phyloP scores from a whole-genome alignment of 257 asterid species.

The Linderniella brevidens region DNA sequence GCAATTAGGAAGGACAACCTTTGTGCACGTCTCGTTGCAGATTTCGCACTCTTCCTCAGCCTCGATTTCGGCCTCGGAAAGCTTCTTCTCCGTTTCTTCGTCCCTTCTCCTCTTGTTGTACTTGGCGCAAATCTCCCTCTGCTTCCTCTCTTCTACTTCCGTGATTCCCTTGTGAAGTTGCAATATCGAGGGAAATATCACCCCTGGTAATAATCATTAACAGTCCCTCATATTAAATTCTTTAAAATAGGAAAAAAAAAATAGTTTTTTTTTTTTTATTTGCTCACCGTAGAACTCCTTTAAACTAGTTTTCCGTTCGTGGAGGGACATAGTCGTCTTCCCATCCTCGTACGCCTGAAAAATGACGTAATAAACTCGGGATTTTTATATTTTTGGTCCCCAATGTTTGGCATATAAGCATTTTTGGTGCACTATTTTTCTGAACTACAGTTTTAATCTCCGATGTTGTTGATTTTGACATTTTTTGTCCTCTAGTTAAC shows the following conservation, averaged over 20 bases:
- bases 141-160: slow-evolving; percentile 77
- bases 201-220: slow-evolving; percentile 22
- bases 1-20: slow-evolving; percentile 79
- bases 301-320: slow-evolving; percentile 70
- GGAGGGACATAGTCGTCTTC: slow-evolving; percentile 55
- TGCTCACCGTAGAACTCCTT: slow-evolving; percentile 78
- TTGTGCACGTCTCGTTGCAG: slow-evolving; percentile 72
- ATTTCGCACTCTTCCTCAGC: slow-evolving; percentile 94
- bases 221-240: too few species aligned
- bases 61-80: slow-evolving; percentile 69
- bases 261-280: not conserved
- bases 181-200: slow-evolving; percentile 77
- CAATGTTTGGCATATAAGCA: too few species aligned
- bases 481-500: too few species aligned
- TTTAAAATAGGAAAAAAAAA: not conserved
- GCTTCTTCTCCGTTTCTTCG: slow-evolving; percentile 49
- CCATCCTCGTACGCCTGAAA: slow-evolving; percentile 81
- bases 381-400: too few species aligned
- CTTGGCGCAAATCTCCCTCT: slow-evolving; percentile 41
- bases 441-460: too few species aligned
- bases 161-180: slow-evolving; percentile 70
- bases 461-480: too few species aligned
- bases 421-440: too few species aligned
- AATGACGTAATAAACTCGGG: not conserved
- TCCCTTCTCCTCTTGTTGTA: slow-evolving; percentile 44